These are phyloP conservation scores for Lipomyces sp. DNA, from an alignment of 805 yeast species.

Conservation along the genomic window DNA sequence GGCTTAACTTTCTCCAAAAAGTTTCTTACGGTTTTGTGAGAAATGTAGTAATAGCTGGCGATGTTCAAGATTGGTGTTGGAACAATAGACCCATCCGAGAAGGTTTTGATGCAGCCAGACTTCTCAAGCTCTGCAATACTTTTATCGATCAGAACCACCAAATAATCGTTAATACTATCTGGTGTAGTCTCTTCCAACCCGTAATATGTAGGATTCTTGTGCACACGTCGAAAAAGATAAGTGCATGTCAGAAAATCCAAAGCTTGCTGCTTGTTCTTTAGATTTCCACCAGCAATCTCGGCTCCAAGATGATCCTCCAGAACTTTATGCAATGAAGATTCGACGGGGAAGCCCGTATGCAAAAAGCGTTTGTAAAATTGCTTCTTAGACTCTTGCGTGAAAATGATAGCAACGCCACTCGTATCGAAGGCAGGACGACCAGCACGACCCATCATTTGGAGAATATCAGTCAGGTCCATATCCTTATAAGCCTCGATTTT, in stretches of 20 bases:
- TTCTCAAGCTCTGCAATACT: conserved; percentile 69
- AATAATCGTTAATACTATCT: conserved; percentile 47
- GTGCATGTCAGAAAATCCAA: conserved; percentile 80
- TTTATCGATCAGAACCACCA: conserved; percentile 60
- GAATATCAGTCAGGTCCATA: conserved; percentile 80
- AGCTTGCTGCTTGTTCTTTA: conserved; percentile 67
- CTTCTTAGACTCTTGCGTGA: conserved; percentile 75
- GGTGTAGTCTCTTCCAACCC: conserved; percentile 69
- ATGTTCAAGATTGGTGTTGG: conserved; percentile 85
- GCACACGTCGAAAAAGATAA: conserved; percentile 71
- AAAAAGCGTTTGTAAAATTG: conserved; percentile 76
- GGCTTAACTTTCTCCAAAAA: conserved; percentile 59
- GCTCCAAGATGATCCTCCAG: conserved; percentile 81
- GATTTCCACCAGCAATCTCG: conserved; percentile 73
- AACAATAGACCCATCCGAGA: conserved; percentile 49
- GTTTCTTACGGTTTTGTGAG: conserved; percentile 83
- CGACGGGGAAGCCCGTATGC: conserved; percentile 82
- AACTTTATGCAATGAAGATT: conserved; percentile 76
- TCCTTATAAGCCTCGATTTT: conserved; percentile 69
- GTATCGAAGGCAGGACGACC: conserved; percentile 84
- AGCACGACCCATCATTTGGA: conserved; percentile 87
- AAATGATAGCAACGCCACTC: conserved; percentile 75
- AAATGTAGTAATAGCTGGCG: conserved; percentile 88
- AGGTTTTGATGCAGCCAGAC: conserved; percentile 67
- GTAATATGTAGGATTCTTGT: conserved; percentile 76